Conservation (phyloP, 2,329 filamentous ascomycete species). For the Pseudogymnoascus sp. region DNA sequence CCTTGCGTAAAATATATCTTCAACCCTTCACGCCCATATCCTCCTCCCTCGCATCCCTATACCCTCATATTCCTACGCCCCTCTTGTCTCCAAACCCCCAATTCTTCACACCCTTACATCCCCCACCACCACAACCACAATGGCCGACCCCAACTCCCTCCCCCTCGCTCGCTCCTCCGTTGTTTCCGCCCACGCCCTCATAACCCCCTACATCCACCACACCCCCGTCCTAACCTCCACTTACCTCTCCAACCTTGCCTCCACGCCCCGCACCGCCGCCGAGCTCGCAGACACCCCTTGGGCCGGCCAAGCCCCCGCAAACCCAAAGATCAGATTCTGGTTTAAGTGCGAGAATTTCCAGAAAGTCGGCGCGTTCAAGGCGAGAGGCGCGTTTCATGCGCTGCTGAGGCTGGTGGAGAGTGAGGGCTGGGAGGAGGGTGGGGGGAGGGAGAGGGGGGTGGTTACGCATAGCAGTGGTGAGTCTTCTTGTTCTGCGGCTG, state of each 20-base stretch:
- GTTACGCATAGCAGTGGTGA: slow-evolving; percentile 83
- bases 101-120: background rate
- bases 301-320: slow-evolving; percentile 48
- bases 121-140: slow-evolving; percentile 22
- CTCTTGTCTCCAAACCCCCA: background rate
- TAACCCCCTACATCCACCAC: slow-evolving; percentile 67
- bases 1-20: background rate
- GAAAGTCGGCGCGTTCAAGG: slow-evolving; percentile 87
- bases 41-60: background rate
- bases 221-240: slow-evolving; percentile 77
- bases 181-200: slow-evolving; percentile 59
- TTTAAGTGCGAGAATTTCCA: slow-evolving; percentile 97
- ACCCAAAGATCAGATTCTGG: slow-evolving; percentile 64
- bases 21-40: background rate
- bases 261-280: slow-evolving; percentile 51
- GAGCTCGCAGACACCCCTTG: slow-evolving; percentile 49
- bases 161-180: slow-evolving; percentile 69
- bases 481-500: slow-evolving; percentile 18
- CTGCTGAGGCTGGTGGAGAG: slow-evolving; percentile 58
- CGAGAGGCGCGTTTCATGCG: slow-evolving; percentile 82
- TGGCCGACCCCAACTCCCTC: slow-evolving; percentile 48
- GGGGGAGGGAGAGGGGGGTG: slow-evolving; percentile 58
- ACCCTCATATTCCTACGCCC: background rate
- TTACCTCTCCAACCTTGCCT: slow-evolving; percentile 67
- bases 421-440: slow-evolving; percentile 51